Evolutionary conservation across 2,329 filamentous ascomycete species (phyloP).

Genomic region (Aspergillus sp.): DNA sequence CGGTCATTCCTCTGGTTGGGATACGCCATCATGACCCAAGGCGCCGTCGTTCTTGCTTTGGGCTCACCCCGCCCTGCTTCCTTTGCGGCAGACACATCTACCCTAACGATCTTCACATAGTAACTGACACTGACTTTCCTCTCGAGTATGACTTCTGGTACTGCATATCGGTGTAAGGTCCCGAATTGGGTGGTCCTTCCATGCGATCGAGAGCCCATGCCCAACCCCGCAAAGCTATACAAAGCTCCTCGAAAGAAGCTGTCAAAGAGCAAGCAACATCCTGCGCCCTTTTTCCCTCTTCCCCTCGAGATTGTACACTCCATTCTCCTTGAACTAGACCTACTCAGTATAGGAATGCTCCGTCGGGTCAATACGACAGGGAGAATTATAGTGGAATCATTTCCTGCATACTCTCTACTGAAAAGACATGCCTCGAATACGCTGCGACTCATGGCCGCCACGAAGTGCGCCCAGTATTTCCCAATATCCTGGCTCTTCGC

Average conservation of each 20-base stretch:
- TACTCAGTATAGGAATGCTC: background rate
- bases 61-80: background rate
- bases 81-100: background rate
- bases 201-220: background rate
- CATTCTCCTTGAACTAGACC: background rate
- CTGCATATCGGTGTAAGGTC: background rate
- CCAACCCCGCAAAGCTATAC: background rate
- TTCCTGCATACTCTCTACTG: slow-evolving; percentile 5
- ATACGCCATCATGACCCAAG: background rate
- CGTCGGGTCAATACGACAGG: slow-evolving; percentile 4
- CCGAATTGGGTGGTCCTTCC: background rate
- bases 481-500: slow-evolving; percentile 4
- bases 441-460: background rate
- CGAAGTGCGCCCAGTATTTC: slow-evolving; percentile 4
- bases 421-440: background rate
- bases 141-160: background rate
- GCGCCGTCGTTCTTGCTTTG: background rate
- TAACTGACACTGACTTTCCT: background rate
- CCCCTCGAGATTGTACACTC: background rate
- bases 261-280: background rate
- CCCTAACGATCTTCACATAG: background rate
- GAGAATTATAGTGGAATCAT: slow-evolving; percentile 3
- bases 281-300: background rate
- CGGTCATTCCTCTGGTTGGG: too few species aligned
- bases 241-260: background rate